Base-by-base conservation (phyloP, 441 rosid species). In the Gossypium lobatum region DNA sequence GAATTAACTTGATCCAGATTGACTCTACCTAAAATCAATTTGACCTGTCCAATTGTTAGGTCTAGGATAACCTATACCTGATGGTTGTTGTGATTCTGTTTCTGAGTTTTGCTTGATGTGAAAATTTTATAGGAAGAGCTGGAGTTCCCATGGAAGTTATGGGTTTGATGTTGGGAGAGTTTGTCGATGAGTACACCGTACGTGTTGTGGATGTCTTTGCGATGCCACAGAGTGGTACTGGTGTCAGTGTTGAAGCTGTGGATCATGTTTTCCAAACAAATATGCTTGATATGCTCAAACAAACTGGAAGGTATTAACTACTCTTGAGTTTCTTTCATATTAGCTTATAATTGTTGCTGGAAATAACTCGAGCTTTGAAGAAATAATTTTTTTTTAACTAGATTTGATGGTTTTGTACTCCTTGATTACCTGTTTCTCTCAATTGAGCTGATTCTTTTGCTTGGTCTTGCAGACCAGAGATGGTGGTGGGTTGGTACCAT, bases 401-500 rank as follows among this genome's bases (percentile, higher is more conserved):
- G 25, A 55, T 45, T 75, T 39, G 66, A 45, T 20, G 21, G 37
- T 50, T 46, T 64, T 73, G 18, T 28, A 4, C 37, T 13, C 23
- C 55, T 62, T 48, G 4, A 48, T 64, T 48, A 31, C 57, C 11
- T 74, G 31, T 73, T n/a, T 66, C 8, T 69, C 26, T 55, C 11
- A 3, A 1, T 55, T 14, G n/a, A 18, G 50, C 46, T 65, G 31
- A 68, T 28, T 67, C 59, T 2, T 75, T 62, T 64, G 6, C 9
- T 76, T 79, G 76, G 25, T 78, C 20, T 77, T 80, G 78, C 90
- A 93, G 99, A 82, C 99, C 97, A 45, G 98, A 95, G 79, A 95
- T 95, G 99, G 99, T 95, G 75, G 99, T 95, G 17, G 99, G 99
- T 6, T 95, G 99, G 99, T 95, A 93, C 83, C 99, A 95, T 79